These are phyloP conservation scores for Botrytis tulipae DNA, from an alignment of 2,329 filamentous ascomycete species.

Conservation along the genomic window DNA sequence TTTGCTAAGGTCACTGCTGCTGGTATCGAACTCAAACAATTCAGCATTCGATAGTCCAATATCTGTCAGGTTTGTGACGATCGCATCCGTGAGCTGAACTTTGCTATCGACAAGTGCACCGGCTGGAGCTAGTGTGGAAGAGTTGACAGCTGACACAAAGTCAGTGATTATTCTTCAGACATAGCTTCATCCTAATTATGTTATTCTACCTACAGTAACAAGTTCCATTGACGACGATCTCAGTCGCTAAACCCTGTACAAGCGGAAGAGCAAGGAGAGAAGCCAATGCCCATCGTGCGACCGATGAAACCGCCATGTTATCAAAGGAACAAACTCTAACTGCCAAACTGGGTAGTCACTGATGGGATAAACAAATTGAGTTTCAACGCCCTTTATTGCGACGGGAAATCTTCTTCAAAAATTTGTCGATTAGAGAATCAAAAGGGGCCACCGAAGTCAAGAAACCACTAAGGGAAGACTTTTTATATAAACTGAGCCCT, in stretches of 20 bases:
- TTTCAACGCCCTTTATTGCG: not conserved
- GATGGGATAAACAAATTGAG: not conserved
- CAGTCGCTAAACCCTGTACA: not conserved
- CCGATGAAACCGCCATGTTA: not conserved
- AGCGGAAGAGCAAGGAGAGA: not conserved
- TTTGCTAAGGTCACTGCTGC: not conserved
- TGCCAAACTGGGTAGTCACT: not conserved
- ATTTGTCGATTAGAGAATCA: not conserved
- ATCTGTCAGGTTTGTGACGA: not conserved
- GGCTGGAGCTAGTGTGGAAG: not conserved
- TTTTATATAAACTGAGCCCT: not conserved
- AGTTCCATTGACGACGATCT: not conserved
- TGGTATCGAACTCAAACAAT: not conserved
- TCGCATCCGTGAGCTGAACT: not conserved
- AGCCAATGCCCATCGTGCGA: not conserved
- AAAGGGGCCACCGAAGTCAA: not conserved
- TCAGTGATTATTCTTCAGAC: not conserved
- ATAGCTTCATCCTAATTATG: not conserved
- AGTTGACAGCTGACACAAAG: not conserved
- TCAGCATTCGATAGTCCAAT: not conserved
- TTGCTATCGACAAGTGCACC: not conserved
- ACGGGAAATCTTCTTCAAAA: not conserved
- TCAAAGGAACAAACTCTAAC: not conserved
- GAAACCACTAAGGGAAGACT: not conserved
- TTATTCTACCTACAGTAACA: not conserved